phyloP scores from a whole-genome alignment of 1,284 basidiomycete species.

The Naganishia liquefaciens region DNA sequence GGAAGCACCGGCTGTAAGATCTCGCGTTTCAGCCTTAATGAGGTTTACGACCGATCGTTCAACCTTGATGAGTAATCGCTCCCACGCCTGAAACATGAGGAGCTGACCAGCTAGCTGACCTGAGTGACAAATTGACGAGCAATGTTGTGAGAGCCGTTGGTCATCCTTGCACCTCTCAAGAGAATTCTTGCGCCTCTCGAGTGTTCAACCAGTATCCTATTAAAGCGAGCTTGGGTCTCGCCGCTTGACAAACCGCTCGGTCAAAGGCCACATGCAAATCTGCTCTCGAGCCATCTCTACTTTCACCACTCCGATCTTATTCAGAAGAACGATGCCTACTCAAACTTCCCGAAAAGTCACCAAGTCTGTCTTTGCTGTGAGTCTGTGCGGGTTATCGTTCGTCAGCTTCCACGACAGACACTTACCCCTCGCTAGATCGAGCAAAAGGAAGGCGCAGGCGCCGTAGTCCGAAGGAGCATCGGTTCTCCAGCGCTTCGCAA shows the following conservation, averaged over 20 bases:
- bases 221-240: too few species aligned
- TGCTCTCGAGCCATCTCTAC: background rate
- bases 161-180: too few species aligned
- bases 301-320: background rate
- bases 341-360: conserved; percentile 54
- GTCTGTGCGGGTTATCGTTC: background rate
- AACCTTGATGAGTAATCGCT: conserved; percentile 21
- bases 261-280: background rate
- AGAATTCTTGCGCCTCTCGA: too few species aligned
- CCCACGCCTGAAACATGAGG: conserved; percentile 19
- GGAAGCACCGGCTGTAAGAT: background rate
- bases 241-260: background rate
- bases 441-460: conserved; percentile 84
- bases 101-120: background rate
- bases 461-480: conserved; percentile 83
- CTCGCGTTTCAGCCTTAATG: conserved; percentile 5
- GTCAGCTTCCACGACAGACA: background rate
- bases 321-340: conserved; percentile 6
- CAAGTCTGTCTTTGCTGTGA: conserved; percentile 63
- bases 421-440: conserved; percentile 57
- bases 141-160: conserved; percentile 1
- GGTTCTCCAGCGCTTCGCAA: conserved; percentile 74
- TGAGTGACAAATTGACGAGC: background rate
- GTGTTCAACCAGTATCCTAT: too few species aligned
- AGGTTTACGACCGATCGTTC: conserved; percentile 12